Conservation (phyloP, 2,329 filamentous ascomycete species). For the Talaromyces sp. region DNA sequence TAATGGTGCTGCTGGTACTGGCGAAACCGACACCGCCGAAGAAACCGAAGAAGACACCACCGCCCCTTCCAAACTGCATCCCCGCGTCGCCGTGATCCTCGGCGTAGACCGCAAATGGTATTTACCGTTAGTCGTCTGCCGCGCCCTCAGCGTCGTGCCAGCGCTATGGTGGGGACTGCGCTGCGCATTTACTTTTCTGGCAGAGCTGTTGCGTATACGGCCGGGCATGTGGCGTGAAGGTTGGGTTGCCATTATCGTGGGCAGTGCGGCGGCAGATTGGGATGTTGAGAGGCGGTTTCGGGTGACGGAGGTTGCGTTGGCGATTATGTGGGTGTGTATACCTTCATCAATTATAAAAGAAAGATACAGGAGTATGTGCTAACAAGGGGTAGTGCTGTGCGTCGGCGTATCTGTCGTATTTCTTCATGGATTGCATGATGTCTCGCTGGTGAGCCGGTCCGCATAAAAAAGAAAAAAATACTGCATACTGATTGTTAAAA, state of each 20-base stretch:
- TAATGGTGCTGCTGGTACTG: no score
- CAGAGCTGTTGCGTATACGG: slow-evolving; percentile 52
- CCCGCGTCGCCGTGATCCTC: slow-evolving; percentile 70
- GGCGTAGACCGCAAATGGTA: slow-evolving; percentile 70
- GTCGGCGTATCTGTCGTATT: slow-evolving; percentile 72
- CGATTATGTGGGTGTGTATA: slow-evolving; percentile 65
- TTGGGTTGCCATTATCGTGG: slow-evolving; percentile 33
- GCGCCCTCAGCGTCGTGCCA: slow-evolving; percentile 65
- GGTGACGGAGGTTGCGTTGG: slow-evolving; percentile 64
- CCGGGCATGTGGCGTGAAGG: slow-evolving; percentile 38
- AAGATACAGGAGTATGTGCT: no score
- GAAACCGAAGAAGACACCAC: background rate
- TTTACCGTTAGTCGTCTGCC: slow-evolving; percentile 63
- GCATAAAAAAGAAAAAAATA: background rate
- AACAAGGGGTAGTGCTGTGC: slow-evolving; percentile 63
- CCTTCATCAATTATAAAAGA: no score
- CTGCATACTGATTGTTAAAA: slow-evolving; percentile 24
- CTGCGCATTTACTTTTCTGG: slow-evolving; percentile 61
- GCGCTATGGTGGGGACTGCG: slow-evolving; percentile 67
- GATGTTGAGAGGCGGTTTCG: slow-evolving; percentile 45
- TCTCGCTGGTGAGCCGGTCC: slow-evolving; percentile 61
- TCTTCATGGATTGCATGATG: slow-evolving; percentile 81
- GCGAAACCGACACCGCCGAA: background rate
- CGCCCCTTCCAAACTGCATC: slow-evolving; percentile 54
- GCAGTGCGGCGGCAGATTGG: slow-evolving; percentile 34